These are phyloP conservation scores for Nothopassalora personata DNA, from an alignment of 2,329 filamentous ascomycete genomes.

Conservation along the genomic window DNA sequence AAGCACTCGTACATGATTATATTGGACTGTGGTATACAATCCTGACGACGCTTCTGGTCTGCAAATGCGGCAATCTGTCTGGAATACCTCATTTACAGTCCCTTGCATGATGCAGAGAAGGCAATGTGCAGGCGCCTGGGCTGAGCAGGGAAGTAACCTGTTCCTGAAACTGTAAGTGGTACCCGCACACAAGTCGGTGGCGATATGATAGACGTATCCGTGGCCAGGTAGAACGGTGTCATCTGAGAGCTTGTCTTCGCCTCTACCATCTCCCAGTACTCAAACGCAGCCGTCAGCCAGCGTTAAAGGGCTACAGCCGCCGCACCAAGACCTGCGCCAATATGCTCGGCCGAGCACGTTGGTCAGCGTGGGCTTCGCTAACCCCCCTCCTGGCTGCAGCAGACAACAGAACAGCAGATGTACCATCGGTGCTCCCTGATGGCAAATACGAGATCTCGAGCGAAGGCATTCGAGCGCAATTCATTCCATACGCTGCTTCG, in stretches of 20 bases:
- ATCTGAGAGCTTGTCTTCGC: neutral
- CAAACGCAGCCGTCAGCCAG: neutral
- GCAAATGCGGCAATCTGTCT: no score
- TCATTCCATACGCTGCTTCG: conserved; percentile 70
- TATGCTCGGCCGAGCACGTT: neutral
- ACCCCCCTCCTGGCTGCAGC: neutral
- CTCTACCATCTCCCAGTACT: neutral
- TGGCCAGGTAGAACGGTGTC: neutral
- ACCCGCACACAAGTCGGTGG: neutral
- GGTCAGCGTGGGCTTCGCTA: neutral
- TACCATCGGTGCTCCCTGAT: conserved; percentile 25
- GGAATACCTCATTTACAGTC: neutral
- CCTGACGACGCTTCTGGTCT: no score
- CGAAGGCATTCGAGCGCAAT: conserved; percentile 60
- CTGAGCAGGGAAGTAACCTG: neutral
- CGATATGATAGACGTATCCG: neutral
- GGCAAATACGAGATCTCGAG: conserved; percentile 67
- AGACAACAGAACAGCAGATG: neutral
- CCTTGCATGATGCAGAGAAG: neutral
- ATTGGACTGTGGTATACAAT: no score
- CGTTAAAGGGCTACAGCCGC: neutral
- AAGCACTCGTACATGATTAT: no score
- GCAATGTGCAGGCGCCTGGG: neutral
- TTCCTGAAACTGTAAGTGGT: neutral
- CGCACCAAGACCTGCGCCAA: neutral